These are phyloP conservation scores for Chlorella sp. DNA, from an alignment of 139 green algal species.

Conservation along the genomic window DNA sequence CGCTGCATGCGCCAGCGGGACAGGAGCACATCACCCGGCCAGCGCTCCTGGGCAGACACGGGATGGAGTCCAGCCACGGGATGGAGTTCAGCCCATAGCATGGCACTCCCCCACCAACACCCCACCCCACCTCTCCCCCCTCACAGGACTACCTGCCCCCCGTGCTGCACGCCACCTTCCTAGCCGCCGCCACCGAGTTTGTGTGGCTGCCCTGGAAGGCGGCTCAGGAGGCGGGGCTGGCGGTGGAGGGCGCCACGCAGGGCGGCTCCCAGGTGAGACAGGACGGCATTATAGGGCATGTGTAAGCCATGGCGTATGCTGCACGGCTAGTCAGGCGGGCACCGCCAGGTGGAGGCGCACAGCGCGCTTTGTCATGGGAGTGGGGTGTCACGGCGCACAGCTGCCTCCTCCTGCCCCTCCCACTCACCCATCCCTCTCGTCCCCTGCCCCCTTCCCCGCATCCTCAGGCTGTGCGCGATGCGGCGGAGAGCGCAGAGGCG, in stretches of 20 bases:
- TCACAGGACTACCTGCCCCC: slow-evolving; percentile 76
- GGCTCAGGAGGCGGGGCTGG: slow-evolving; percentile 31
- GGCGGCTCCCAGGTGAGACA: slow-evolving; percentile 45
- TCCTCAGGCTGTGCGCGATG: slow-evolving; percentile 58
- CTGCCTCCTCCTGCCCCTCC: background rate
- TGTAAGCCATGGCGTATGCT: background rate
- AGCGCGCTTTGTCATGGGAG: background rate
- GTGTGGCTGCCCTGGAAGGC: slow-evolving; percentile 87
- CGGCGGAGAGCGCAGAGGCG: slow-evolving; percentile 48
- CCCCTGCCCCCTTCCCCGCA: background rate
- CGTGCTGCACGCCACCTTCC: slow-evolving; percentile 68
- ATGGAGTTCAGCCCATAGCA: no score
- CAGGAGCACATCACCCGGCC: background rate
- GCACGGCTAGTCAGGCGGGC: no score
- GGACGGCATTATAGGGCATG: no score
- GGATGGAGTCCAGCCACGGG: no score
- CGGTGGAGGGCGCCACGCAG: slow-evolving; percentile 24
- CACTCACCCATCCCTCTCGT: background rate
- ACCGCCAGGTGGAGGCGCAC: background rate
- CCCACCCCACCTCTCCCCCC: no score
- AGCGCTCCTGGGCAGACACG: no score
- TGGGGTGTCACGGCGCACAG: background rate
- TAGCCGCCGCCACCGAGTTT: slow-evolving; percentile 82
- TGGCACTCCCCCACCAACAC: background rate
- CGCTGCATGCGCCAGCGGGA: no score